Percentiles rank a stretch among this genome's conserved stretches.
phyloP scores from a whole-genome alignment of 78 protist species.

The Planoprotostelium fungivorum region DNA sequence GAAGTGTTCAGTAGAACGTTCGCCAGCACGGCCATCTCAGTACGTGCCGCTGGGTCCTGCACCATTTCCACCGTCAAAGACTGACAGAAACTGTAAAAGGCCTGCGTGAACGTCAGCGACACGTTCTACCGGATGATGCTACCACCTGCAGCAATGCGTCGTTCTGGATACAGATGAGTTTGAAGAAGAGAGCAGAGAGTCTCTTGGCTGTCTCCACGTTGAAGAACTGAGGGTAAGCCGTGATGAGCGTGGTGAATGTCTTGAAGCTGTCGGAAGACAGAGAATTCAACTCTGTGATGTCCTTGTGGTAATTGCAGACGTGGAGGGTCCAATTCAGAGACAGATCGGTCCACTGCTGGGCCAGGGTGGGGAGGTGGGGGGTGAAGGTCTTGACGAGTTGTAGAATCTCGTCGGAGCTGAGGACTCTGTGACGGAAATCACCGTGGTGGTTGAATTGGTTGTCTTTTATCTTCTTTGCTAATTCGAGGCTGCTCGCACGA shows the following conservation, averaged over 20 bases:
- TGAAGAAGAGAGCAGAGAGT: background rate
- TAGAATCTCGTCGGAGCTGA: background rate
- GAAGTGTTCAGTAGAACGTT: background rate
- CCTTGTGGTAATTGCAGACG: background rate
- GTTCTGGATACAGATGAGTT: background rate
- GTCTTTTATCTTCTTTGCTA: background rate
- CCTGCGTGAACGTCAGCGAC: background rate
- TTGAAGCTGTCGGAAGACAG: background rate
- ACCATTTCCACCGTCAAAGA: background rate
- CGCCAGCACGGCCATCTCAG: background rate
- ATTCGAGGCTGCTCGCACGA: background rate
- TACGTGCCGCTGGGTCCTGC: background rate
- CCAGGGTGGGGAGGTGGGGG: background rate
- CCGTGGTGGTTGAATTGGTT: background rate
- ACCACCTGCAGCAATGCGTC: background rate
- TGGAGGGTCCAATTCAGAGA: background rate
- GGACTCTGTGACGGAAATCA: background rate
- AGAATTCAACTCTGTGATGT: background rate
- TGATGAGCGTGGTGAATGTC: background rate
- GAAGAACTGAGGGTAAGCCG: background rate
- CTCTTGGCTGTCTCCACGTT: background rate
- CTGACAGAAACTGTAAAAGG: background rate
- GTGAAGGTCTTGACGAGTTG: background rate
- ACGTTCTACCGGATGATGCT: background rate
- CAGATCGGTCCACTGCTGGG: background rate